A percentile compares a stretch with the other conserved stretches of the same genome.
These are phyloP conservation scores for Globisporangium okanoganense DNA, from an alignment of 352 stramenopile genomes.

Conservation along the genomic window DNA sequence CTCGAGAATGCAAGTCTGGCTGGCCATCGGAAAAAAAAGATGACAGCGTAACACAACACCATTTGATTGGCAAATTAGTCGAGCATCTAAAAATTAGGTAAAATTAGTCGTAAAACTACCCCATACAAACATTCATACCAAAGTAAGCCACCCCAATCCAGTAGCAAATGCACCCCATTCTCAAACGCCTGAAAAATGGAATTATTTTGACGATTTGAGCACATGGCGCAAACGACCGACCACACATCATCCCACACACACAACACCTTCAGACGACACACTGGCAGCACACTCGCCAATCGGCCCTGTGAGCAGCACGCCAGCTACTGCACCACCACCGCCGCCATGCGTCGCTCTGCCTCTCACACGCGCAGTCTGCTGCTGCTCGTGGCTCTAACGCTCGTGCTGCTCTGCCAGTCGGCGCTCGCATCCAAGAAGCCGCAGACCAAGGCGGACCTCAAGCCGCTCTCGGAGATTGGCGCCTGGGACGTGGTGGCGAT, in stretches of 20 bases:
- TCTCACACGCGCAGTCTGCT: background rate
- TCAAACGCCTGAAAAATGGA: too few species aligned
- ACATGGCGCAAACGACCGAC: background rate
- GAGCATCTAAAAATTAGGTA: too few species aligned
- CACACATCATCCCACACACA: background rate
- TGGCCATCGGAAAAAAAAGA: too few species aligned
- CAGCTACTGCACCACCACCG: background rate
- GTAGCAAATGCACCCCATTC: too few species aligned
- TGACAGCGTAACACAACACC: too few species aligned
- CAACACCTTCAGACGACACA: background rate
- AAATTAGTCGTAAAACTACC: too few species aligned
- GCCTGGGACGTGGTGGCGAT: conserved; percentile 40
- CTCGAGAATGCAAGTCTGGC: too few species aligned
- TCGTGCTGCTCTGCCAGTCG: background rate
- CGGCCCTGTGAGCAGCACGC: background rate
- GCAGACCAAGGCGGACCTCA: conserved; percentile 19
- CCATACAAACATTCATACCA: too few species aligned
- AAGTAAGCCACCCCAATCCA: too few species aligned
- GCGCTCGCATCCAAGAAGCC: conserved; percentile 1
- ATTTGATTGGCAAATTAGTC: too few species aligned
- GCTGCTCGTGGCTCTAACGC: background rate
- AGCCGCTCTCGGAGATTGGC: conserved; percentile 35
- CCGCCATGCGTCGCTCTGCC: background rate
- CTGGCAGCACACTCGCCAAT: background rate
- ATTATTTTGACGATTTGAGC: too few species aligned